Evolutionary conservation across 2,329 filamentous ascomycete species (phyloP).

Genomic region (Diaporthe sp.): DNA sequence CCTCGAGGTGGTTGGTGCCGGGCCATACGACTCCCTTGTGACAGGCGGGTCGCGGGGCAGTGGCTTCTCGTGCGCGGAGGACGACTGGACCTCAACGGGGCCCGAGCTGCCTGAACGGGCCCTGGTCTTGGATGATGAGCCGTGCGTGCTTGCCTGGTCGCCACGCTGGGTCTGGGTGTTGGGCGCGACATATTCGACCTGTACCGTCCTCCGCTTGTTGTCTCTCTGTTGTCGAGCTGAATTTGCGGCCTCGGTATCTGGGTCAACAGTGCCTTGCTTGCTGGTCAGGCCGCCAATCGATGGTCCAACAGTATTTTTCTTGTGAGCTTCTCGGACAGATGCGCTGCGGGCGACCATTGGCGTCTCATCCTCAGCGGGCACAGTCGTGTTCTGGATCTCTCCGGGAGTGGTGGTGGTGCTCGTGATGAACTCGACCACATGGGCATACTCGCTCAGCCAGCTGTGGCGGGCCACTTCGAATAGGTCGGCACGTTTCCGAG

Average conservation of each 20-base stretch:
- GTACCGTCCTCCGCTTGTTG: slow-evolving; percentile 91
- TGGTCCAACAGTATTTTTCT: slow-evolving; percentile 63
- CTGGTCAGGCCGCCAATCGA: slow-evolving; percentile 73
- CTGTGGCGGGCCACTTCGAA: slow-evolving; percentile 98
- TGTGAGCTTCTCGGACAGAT: slow-evolving; percentile 89
- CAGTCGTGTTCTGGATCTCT: slow-evolving; percentile 85
- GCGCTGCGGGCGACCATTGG: slow-evolving; percentile 82
- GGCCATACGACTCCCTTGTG: slow-evolving; percentile 52
- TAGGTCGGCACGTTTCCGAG: slow-evolving; percentile 91
- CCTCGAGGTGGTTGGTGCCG: slow-evolving; percentile 45
- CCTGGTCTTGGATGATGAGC: slow-evolving; percentile 56
- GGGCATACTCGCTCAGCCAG: slow-evolving; percentile 97
- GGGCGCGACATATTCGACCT: slow-evolving; percentile 97
- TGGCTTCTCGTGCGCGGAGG: slow-evolving; percentile 61
- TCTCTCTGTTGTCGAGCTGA: slow-evolving; percentile 78
- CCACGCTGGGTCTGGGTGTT: slow-evolving; percentile 86
- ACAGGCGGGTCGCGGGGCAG: slow-evolving; percentile 67
- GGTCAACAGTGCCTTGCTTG: slow-evolving; percentile 80
- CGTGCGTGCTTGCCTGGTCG: slow-evolving; percentile 45
- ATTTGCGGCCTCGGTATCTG: slow-evolving; percentile 64
- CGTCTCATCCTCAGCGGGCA: slow-evolving; percentile 69
- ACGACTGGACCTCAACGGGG: slow-evolving; percentile 55
- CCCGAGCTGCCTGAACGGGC: slow-evolving; percentile 66
- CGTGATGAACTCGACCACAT: slow-evolving; percentile 96
- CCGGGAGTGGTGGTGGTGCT: slow-evolving; percentile 90